Percentiles rank a stretch among this genome's conserved stretches.
phyloP scores from a whole-genome alignment of 306 rosid genomes.

The Adenanthera pavonina region DNA sequence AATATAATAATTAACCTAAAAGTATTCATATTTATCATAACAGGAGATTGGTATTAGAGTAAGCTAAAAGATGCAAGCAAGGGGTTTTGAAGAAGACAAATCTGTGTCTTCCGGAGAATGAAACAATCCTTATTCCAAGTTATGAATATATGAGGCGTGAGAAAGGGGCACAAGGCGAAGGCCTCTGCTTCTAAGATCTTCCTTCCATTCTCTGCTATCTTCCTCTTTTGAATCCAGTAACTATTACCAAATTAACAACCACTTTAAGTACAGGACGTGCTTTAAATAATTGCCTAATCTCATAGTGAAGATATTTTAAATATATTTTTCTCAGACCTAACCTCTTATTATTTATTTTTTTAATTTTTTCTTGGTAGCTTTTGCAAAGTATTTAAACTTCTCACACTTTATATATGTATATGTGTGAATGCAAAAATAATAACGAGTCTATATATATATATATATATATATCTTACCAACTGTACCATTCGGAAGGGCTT shows the following conservation, averaged over 20 bases:
- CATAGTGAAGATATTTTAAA: not conserved
- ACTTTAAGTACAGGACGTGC: not conserved
- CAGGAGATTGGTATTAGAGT: not conserved
- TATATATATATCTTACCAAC: conserved; percentile 40
- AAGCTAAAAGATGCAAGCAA: not conserved
- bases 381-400: not conserved
- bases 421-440: no score
- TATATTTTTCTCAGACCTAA: not conserved
- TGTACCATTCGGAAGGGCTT: conserved; percentile 50
- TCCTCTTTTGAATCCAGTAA: conserved; percentile 44
- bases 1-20: not conserved
- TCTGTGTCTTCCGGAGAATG: not conserved
- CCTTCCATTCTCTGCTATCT: conserved; percentile 39
- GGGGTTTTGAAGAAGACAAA: not conserved
- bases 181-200: conserved; percentile 65
- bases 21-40: not conserved
- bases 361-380: not conserved
- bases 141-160: conserved; percentile 54
- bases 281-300: not conserved
- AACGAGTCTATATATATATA: not conserved
- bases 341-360: not conserved
- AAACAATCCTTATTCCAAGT: conserved; percentile 39
- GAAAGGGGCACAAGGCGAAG: conserved; percentile 67
- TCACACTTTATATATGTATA: not conserved
- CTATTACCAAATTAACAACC: conserved; percentile 11